A percentile compares a stretch with the other conserved stretches of the same genome.
Conservation (phyloP, 2,329 filamentous ascomycete species). For the Aureobasidium lini region DNA sequence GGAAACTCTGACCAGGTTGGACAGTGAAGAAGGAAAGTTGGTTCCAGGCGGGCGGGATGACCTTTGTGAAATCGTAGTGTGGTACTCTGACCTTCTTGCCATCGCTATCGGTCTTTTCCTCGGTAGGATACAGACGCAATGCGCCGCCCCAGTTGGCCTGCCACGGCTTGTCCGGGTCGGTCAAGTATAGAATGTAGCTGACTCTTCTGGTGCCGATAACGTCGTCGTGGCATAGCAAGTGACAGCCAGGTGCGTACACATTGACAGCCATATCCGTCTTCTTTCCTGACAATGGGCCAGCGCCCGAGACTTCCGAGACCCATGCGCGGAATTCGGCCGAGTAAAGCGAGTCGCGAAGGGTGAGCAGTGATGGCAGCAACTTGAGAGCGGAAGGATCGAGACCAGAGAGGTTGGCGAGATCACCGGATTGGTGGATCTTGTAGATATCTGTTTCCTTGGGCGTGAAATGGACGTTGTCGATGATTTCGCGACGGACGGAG, state of each 20-base stretch:
- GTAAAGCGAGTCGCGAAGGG: slow-evolving; percentile 90
- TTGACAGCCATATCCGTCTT: slow-evolving; percentile 99
- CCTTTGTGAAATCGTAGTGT: slow-evolving; percentile 66
- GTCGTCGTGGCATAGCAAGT: slow-evolving; percentile 93
- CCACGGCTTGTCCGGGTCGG: slow-evolving; percentile 87
- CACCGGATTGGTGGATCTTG: slow-evolving; percentile 97
- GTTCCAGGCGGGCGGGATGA: slow-evolving; percentile 92
- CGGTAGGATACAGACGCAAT: slow-evolving; percentile 73
- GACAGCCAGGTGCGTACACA: slow-evolving; percentile 92
- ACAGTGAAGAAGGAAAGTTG: slow-evolving; percentile 98
- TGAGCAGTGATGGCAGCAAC: slow-evolving; percentile 81
- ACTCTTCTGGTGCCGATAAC: slow-evolving; percentile 95
- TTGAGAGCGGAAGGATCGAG: slow-evolving; percentile 78
- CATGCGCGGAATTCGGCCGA: slow-evolving; percentile 84
- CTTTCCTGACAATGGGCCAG: slow-evolving; percentile 77
- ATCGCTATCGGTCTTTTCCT: slow-evolving; percentile 54
- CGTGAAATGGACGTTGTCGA: slow-evolving; percentile 85
- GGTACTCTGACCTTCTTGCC: slow-evolving; percentile 71
- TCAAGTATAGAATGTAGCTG: slow-evolving; percentile 95
- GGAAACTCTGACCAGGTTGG: slow-evolving; percentile 96
- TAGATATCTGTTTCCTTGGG: slow-evolving; percentile 99
- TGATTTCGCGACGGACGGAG: slow-evolving; percentile 76
- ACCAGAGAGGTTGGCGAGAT: slow-evolving; percentile 92
- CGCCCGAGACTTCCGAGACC: slow-evolving; percentile 75
- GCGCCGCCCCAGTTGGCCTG: slow-evolving; percentile 88